Conservation (phyloP, 352 stramenopile genomes). For the Blastocystis sp. region DNA sequence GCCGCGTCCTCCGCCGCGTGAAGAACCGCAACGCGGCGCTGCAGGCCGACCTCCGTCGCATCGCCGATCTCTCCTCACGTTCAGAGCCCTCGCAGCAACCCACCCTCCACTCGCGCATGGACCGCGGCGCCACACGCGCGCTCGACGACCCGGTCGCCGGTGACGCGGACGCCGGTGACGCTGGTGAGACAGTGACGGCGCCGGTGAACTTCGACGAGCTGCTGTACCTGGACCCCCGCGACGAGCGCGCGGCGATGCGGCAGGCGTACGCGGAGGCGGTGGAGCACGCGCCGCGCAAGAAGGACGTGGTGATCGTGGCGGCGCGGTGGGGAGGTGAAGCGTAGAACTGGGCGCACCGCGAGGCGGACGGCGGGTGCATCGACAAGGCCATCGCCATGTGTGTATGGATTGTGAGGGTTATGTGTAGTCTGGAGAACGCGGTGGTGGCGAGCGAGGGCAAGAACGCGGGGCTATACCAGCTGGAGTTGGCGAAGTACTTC, state of each 20-base stretch:
- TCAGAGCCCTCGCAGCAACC: not conserved
- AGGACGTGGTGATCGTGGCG: not conserved
- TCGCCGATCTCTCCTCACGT: not conserved
- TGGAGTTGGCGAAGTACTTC: conserved; percentile 28
- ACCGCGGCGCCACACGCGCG: no score
- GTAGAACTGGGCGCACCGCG: conserved; percentile 12
- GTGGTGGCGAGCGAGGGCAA: not conserved
- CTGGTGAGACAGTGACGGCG: not conserved
- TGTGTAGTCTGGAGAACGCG: not conserved
- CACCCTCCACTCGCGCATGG: no score
- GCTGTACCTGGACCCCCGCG: conserved; percentile 15
- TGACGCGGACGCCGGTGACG: no score
- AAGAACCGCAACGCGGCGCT: not conserved
- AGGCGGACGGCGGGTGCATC: conserved; percentile 7
- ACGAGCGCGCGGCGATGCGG: conserved; percentile 21
- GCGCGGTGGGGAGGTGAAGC: not conserved
- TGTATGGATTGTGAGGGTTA: not conserved
- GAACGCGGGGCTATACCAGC: not conserved
- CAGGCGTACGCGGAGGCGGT: not conserved
- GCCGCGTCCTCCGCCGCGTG: not conserved
- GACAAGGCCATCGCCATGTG: conserved; percentile 35
- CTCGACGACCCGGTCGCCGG: no score
- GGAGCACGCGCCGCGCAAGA: not conserved
- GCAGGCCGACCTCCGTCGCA: not conserved
- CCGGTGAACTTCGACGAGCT: not conserved